Evolutionary conservation across 2,329 filamentous ascomycete species (phyloP).

Genomic region (Cercospora sojina): DNA sequence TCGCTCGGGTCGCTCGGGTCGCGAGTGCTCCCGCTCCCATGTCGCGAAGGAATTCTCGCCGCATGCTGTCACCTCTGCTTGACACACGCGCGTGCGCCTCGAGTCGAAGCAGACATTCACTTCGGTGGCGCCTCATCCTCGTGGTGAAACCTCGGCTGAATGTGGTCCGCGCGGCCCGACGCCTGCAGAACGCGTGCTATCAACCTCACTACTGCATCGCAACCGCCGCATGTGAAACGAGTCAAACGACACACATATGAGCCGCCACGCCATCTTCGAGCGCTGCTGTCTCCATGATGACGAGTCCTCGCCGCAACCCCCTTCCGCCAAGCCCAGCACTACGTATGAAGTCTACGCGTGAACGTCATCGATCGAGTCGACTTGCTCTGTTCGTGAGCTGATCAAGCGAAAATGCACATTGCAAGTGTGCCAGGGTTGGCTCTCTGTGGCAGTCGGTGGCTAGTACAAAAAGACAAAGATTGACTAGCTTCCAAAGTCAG

Average conservation of each 20-base stretch:
- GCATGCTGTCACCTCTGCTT: neutral
- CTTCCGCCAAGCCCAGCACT: neutral
- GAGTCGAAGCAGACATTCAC: neutral
- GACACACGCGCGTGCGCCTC: neutral
- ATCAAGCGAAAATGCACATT: neutral
- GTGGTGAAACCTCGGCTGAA: neutral
- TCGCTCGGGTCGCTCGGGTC: neutral
- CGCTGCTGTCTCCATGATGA: neutral
- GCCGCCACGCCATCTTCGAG: neutral
- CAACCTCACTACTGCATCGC: constrained; percentile 10
- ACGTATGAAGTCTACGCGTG: neutral
- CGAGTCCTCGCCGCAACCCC: neutral
- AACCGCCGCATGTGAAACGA: neutral
- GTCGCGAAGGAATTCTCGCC: neutral
- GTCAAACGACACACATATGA: neutral
- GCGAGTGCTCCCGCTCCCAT: neutral
- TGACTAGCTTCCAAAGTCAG: neutral
- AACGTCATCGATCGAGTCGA: neutral
- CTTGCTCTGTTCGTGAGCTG: neutral
- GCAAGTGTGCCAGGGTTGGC: neutral
- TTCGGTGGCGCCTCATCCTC: neutral
- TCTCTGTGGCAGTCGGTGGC: neutral
- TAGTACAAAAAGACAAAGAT: neutral
- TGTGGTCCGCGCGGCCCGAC: neutral
- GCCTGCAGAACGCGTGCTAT: constrained; percentile 4